These are phyloP conservation scores for Penicillium vulpinum DNA, from an alignment of 2,329 filamentous ascomycete genomes.

Conservation along the genomic window DNA sequence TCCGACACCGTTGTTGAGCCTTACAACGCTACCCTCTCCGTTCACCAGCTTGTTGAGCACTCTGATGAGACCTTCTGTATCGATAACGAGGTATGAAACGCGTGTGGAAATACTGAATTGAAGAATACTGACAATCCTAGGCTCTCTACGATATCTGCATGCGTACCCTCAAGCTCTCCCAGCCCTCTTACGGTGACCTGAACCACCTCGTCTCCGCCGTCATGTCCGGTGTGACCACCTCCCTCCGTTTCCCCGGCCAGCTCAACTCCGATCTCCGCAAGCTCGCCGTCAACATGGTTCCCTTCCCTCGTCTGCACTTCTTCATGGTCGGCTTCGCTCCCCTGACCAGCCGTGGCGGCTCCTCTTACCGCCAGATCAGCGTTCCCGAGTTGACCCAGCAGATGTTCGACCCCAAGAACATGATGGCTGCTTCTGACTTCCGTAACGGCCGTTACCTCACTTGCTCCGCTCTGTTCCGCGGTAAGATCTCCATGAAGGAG, in stretches of 20 bases:
- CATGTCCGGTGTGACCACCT: conserved; percentile 99
- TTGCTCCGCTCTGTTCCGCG: conserved; percentile 99
- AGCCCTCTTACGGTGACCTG: conserved; percentile 97
- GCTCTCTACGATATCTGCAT: conserved; percentile 99
- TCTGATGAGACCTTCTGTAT: conserved; percentile 99
- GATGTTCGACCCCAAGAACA: conserved; percentile 99
- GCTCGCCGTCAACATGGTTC: conserved; percentile 99
- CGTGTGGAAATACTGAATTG: background rate
- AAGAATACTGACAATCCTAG: conserved; percentile 36
- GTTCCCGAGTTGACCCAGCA: conserved; percentile 99
- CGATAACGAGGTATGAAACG: conserved; percentile 77
- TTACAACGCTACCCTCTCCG: conserved; percentile 98
- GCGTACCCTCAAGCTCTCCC: conserved; percentile 97
- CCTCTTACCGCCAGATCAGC: conserved; percentile 96
- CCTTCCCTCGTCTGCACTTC: conserved; percentile 99
- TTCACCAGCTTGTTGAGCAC: conserved; percentile 99
- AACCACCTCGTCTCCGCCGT: conserved; percentile 99
- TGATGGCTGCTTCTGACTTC: conserved; percentile 99
- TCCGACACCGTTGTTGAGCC: conserved; percentile 99
- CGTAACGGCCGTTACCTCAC: conserved; percentile 99
- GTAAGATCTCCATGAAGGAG: conserved; percentile 99
- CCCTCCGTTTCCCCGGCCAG: conserved; percentile 98
- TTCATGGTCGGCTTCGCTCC: conserved; percentile 99
- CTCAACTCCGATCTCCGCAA: conserved; percentile 99
- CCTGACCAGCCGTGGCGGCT: conserved; percentile 85